Percentiles rank a stretch among this genome's conserved stretches.
phyloP scores from a whole-genome alignment of 805 yeast species.

The Starmerella sp. region DNA sequence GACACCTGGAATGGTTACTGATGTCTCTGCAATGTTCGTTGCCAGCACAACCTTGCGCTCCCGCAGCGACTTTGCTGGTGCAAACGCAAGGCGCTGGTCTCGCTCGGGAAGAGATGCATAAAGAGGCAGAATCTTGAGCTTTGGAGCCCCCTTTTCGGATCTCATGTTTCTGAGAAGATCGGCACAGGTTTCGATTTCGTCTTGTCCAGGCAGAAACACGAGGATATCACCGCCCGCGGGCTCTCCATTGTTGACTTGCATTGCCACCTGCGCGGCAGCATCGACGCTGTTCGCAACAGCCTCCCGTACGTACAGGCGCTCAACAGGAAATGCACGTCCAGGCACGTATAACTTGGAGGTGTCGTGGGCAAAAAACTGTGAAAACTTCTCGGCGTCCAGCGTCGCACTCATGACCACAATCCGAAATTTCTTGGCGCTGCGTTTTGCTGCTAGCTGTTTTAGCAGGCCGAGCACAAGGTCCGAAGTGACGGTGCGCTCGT shows the following conservation, averaged over 20 bases:
- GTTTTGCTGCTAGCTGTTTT: constrained; percentile 47
- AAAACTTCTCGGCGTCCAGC: constrained; percentile 76
- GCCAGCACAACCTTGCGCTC: constrained; percentile 74
- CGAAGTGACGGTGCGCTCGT: constrained; percentile 86
- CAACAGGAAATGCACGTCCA: constrained; percentile 82
- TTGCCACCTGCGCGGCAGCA: constrained; percentile 56
- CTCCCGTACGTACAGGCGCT: constrained; percentile 50
- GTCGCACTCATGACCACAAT: constrained; percentile 95
- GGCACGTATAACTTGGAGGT: constrained; percentile 71
- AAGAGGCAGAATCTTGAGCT: constrained; percentile 65
- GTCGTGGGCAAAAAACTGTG: constrained; percentile 52
- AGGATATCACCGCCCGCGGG: constrained; percentile 73
- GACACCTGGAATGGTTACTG: constrained; percentile 90
- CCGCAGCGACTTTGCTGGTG: constrained; percentile 42
- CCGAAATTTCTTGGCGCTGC: constrained; percentile 44
- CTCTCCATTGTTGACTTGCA: constrained; percentile 70
- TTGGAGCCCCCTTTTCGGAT: constrained; percentile 64
- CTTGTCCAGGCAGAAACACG: constrained; percentile 92
- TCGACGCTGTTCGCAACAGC: constrained; percentile 79
- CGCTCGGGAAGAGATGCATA: constrained; percentile 89
- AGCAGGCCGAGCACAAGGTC: constrained; percentile 84
- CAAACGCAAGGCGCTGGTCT: constrained; percentile 73
- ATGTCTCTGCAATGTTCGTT: constrained; percentile 96
- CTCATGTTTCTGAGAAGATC: constrained; percentile 40
- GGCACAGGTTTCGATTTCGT: constrained; percentile 83